Base-by-base conservation (phyloP, 116 monocot species). In the Phalaenopsis hybrid region DNA sequence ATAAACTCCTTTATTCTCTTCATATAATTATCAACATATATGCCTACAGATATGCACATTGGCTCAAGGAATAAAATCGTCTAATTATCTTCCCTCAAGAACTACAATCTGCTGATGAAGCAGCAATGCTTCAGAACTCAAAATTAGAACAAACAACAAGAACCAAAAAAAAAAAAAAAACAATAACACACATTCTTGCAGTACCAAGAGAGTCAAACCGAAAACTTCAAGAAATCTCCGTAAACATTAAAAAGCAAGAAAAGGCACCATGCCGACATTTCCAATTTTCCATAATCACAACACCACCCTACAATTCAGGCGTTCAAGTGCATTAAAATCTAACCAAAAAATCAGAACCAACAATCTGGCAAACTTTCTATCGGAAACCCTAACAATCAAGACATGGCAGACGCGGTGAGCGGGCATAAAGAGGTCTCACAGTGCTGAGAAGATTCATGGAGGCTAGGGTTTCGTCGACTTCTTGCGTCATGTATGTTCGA, bases 341-440 rank as follows among this genome's bases (percentile, higher is more conserved):
- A 21, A 75, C 8, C 1, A 8, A 20, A 0, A 11, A 21, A 9
- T 46, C 28, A 75, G 46, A 46, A 20, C 75, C 18, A 73, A 75
- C 44, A 44, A 75, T 9, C 46, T 20, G 17, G 43, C 43, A 43
- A 18, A 46, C 9, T 44, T 46, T 16, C 33, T 46, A 75, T 20
- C 46, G 20, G 46, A 75, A 75, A 20, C 75, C 75, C 75, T 75
- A 75, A 75, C n/a, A 46, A 75, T 45, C 46, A 44, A 48, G 5
- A 37, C 37, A 37, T 7, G 17, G 21, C 13, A 41, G 41, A 33
- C 28, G 16, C 12, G 31, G 74, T 52, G 9, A 67, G 31, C 28
- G 25, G 61, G 48, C 28, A 46, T 44, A 75, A 4, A 25, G 77
- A 17, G 15, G 65, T 61, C 85, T 88, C 50, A 92, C 88, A 50